Base-by-base conservation (phyloP, 2,329 filamentous ascomycete species). In the Zymoseptoria brevis region DNA sequence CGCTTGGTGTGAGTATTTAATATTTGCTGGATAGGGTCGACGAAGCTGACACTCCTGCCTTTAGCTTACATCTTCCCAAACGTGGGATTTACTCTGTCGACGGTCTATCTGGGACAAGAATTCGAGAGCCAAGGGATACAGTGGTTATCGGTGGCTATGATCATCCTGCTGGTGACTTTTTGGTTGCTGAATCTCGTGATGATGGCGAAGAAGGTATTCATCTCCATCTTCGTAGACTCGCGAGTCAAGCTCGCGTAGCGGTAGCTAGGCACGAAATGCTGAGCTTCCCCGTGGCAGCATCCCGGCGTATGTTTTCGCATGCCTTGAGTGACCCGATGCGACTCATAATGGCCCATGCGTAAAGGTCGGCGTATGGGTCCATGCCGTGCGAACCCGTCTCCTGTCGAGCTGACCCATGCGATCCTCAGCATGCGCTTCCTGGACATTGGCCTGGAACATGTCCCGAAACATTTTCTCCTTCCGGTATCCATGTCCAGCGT, bases 1-100 rank as follows among this genome's bases (percentile, higher is more conserved):
- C 30, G 50, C 56, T 22, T 66, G 64, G 63, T 57, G 60, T 61
- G 30, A 57, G 62, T 53, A 19, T 9, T 24, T 21, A 11, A 6
- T 11, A 52, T 7, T 29, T 11, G 19, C 13, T 54, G 26, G 9
- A 19, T 11, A 7, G 26, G 21, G 8, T 19, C 8, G 21, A 21
- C 9, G 30, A 84, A 80, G 77, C 81, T 82, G 2, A 83, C 41
- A 8, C 13, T 53, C 7, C 6, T 8, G 7, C n/a, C 16, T 4
- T 5, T 48, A 62, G 62, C 82, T 3, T 83, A 85, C 68, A 80
- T 87, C 48, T 87, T 87, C 68, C 85, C 85, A 7, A 87, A 87
- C 61, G 82, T 82, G 1, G 85, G 85, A 0, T 82, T 86, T 59
- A 83, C 82, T 0, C 75, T 87, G 50, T 80, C 82, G 0, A 81